A percentile compares a stretch with the other conserved stretches of the same genome.
phyloP scores from a whole-genome alignment of 108 stramenopile genomes.

The Nitzschia sp. region DNA sequence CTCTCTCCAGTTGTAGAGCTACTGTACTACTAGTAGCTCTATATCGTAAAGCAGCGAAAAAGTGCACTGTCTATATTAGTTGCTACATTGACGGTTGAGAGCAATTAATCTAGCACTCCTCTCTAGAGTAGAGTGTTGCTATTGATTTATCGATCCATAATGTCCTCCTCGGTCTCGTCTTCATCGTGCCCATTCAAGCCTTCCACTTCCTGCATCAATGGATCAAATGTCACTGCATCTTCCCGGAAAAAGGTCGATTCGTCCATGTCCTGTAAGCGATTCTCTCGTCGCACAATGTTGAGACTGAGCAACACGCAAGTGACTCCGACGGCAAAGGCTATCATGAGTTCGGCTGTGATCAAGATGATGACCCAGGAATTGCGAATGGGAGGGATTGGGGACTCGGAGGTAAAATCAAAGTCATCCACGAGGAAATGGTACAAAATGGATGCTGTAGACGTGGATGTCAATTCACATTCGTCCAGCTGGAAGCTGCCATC shows the following conservation, averaged over 20 bases:
- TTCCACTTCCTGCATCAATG: not conserved
- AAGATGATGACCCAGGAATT: slow-evolving; percentile 45
- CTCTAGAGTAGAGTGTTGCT: not conserved
- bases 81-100: too few relatives aligned
- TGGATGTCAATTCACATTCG: slow-evolving; percentile 35
- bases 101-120: too few relatives aligned
- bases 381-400: slow-evolving; percentile 47
- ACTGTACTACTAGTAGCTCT: too few relatives aligned
- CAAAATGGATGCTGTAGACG: slow-evolving; percentile 49
- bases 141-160: too few relatives aligned
- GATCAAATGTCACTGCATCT: not conserved
- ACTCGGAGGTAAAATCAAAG: slow-evolving; percentile 16
- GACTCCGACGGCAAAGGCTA: slow-evolving; percentile 49
- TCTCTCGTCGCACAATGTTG: slow-evolving; percentile 42
- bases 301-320: slow-evolving; percentile 51
- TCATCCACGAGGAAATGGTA: slow-evolving; percentile 39
- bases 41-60: too few relatives aligned
- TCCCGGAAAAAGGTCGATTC: not conserved
- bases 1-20: too few relatives aligned
- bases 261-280: slow-evolving; percentile 42
- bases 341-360: slow-evolving; percentile 49
- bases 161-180: too few relatives aligned
- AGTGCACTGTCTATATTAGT: too few relatives aligned
- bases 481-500: not conserved
- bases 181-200: not conserved